Percentiles rank a stretch among this genome's conserved stretches.
phyloP scores from a whole-genome alignment of 306 rosid genomes.

The Citrullus amarus region DNA sequence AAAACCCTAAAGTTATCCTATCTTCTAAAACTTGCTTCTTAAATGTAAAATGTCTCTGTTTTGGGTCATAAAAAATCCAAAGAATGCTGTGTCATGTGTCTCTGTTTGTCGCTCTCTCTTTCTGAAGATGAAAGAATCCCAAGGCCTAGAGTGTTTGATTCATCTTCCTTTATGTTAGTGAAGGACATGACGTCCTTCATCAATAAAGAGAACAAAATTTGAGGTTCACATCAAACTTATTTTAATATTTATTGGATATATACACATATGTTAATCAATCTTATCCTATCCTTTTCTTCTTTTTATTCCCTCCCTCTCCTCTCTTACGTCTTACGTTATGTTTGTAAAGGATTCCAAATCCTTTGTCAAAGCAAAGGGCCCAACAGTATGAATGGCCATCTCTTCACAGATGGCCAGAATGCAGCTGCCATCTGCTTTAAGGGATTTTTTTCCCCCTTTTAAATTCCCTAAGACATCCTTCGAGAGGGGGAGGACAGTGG shows the following conservation, averaged over 20 bases:
- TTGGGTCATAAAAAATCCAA: neutral
- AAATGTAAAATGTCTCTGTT: neutral
- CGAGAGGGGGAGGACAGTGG: neutral
- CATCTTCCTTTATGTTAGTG: neutral
- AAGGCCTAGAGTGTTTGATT: neutral
- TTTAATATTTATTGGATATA: neutral
- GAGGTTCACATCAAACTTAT: neutral
- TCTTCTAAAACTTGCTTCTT: neutral
- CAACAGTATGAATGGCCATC: constrained; percentile 1
- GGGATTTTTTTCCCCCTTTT: neutral
- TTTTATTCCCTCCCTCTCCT: neutral
- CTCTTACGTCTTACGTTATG: neutral
- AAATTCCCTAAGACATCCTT: neutral
- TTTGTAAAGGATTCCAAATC: constrained; percentile 1
- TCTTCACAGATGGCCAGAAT: neutral
- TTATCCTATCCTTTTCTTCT: neutral
- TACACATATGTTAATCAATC: neutral
- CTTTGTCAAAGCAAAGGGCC: constrained; percentile 6
- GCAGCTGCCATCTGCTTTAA: neutral
- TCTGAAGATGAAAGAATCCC: neutral
- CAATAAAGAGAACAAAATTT: neutral
- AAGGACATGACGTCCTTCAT: neutral
- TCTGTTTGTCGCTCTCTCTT: neutral
- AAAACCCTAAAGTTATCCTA: neutral
- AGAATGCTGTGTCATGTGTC: neutral